phyloP scores from a whole-genome alignment of 2,329 filamentous ascomycete genomes.

The Didymella pinodella region DNA sequence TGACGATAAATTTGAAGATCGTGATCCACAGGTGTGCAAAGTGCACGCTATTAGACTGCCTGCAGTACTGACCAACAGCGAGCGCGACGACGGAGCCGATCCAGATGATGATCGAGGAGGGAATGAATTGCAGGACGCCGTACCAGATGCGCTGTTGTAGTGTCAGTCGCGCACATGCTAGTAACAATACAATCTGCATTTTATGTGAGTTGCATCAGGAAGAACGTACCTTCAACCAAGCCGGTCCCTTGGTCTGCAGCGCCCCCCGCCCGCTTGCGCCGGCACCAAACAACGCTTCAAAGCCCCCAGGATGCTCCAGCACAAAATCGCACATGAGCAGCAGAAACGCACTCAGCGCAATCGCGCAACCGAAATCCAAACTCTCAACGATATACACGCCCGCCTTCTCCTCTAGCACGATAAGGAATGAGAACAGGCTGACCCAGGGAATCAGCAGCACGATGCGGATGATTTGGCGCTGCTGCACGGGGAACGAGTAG shows the following conservation, averaged over 20 bases:
- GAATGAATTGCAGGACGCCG: slow-evolving; percentile 44
- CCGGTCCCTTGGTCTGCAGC: slow-evolving; percentile 27
- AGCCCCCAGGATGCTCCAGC: slow-evolving; percentile 35
- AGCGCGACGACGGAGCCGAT: slow-evolving; percentile 34
- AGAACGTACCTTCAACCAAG: slow-evolving; percentile 38
- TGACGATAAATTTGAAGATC: slow-evolving; percentile 32
- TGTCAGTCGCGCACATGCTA: not conserved
- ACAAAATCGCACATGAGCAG: slow-evolving; percentile 46
- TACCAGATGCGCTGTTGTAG: slow-evolving; percentile 39
- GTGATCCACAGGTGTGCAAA: slow-evolving; percentile 46
- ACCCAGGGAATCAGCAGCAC: slow-evolving; percentile 39
- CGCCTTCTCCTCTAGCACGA: slow-evolving; percentile 29
- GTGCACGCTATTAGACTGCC: slow-evolving; percentile 37
- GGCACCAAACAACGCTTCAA: slow-evolving; percentile 40
- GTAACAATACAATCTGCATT: no score
- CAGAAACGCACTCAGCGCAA: slow-evolving; percentile 41
- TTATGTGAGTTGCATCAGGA: not conserved
- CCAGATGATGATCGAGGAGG: slow-evolving; percentile 40
- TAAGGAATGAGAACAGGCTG: slow-evolving; percentile 35
- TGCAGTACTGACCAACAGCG: slow-evolving; percentile 40
- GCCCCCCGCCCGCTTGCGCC: slow-evolving; percentile 28
- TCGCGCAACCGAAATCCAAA: slow-evolving; percentile 41
- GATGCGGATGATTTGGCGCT: slow-evolving; percentile 43
- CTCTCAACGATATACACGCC: slow-evolving; percentile 33
- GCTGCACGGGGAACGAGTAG: slow-evolving; percentile 41